Base-by-base conservation (phyloP, 129 eudicot genomes). In the Lactuca sativa region DNA sequence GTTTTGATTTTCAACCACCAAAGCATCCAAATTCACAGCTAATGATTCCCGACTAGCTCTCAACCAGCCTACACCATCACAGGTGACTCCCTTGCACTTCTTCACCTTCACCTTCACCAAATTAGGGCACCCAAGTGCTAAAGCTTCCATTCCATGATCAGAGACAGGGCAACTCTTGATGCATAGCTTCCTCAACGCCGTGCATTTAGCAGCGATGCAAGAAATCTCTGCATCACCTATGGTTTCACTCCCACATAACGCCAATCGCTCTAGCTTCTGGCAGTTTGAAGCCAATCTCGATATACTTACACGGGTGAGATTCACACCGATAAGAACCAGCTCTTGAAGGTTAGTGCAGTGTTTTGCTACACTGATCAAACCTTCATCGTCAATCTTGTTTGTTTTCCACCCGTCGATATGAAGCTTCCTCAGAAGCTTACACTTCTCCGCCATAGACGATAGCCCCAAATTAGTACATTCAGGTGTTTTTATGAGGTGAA, bases 331-430 rank as follows among this genome's bases (percentile, higher is more conserved):
- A 16, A 89, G 73, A 32, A 89, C 93, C 55, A 89, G 77, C 40
- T 89, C 96, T 51, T 82, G 93, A 72, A 89, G 77, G 60, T 80
- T 84, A 64, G 76, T 71, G 54, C 93, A 83, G 67, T 84, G 33
- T 47, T 65, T 84, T 0, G 90, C 92, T 6, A 89, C 84, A 18
- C 79, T 71, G 40, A 80, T 69, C 52, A 89, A 76, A 5, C 96
- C 96, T 14, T 71, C 77, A 41, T 89, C 93, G 32, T 84, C 47
- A 16, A 89, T 89, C 65, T 88, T 80, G 63, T 84, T 89, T 1
- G 86, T 80, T 37, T 78, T 89, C 93, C 88, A 86, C 36, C 96
- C 96, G 54, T 89, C 93, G n/a, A 89, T 86, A 36, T 86, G 96
- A 60, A 89, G 60, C 64, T 89, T 89, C 68, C 96, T 73, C 34